Percentiles rank a stretch among this genome's conserved stretches.
phyloP scores from a whole-genome alignment of 2,329 filamentous ascomycete genomes.

The Acrocalymma vagum region DNA sequence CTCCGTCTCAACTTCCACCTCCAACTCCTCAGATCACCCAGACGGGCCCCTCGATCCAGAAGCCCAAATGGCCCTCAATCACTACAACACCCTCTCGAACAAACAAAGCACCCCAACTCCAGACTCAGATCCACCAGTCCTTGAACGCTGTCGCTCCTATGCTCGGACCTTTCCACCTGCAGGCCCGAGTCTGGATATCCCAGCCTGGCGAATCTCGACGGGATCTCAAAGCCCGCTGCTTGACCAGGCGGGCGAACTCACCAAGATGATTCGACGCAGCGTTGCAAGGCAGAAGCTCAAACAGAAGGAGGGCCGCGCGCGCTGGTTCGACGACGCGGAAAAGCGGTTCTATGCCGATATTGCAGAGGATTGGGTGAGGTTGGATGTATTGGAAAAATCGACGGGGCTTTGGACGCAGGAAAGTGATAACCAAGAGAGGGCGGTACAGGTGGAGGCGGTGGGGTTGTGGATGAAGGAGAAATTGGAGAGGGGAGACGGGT shows the following conservation, averaged over 20 bases:
- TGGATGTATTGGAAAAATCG: too few relatives aligned
- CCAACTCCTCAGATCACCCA: constrained; percentile 30
- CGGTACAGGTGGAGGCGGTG: constrained; percentile 21
- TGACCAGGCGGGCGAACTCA: constrained; percentile 53
- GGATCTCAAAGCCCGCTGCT: constrained; percentile 48
- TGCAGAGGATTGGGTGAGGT: constrained; percentile 27
- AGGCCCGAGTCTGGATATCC: constrained; percentile 49
- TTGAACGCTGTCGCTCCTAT: constrained; percentile 41
- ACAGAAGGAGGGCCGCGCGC: constrained; percentile 26
- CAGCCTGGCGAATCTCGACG: constrained; percentile 50
- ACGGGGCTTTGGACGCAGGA: constrained; percentile 37
- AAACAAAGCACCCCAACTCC: constrained; percentile 4
- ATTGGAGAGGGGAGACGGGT: too few relatives aligned
- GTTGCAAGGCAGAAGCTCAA: constrained; percentile 44
- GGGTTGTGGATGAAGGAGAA: constrained; percentile 39
- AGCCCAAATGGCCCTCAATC: constrained; percentile 35
- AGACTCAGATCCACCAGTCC: constrained; percentile 23
- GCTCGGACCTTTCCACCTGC: constrained; percentile 54
- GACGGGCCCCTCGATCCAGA: constrained; percentile 39
- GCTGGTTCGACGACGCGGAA: constrained; percentile 33
- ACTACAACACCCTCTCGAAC: constrained; percentile 32
- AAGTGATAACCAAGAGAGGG: constrained; percentile 10
- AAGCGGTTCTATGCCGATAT: constrained; percentile 38
- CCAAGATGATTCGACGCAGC: constrained; percentile 49
- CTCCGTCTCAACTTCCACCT: too few relatives aligned